Base-by-base conservation (phyloP, 805 yeast species). In the Candida nanaspora region DNA sequence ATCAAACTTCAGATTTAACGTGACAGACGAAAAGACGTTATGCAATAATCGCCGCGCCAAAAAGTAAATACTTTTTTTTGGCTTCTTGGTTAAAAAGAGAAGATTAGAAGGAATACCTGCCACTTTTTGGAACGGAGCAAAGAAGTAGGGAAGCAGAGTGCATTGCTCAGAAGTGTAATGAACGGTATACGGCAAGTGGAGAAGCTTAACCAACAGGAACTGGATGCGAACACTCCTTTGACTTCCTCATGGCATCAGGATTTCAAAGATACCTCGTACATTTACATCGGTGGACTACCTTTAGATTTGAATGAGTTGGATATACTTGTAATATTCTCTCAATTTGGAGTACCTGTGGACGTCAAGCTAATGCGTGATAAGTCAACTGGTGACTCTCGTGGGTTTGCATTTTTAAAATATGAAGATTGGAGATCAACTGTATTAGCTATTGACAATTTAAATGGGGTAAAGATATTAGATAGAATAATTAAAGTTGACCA, bases 231-330 rank as follows among this genome's bases (percentile, higher is more conserved):
- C 13, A 72, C 78, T 0, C 59, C 82, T 0, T 68, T 72, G 28
- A 61, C 67, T 4, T 86, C 83, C 0, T 87, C 96, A 6, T 91
- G 98, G 98, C 98, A 91, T 57, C 70, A 77, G 44, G 95, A 89
- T 48, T 87, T 80, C 54, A 65, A 64, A 20, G 89, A 87, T 47
- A 74, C 91, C 0, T 79, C 91, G 1, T 87, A 80, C 55, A 68
- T 89, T 1, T 84, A 68, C 52, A 78, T 91, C n/a, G 91, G 95
- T 1, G 77, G 81, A 4, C 57, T 91, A 10, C 80, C 87, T 9
- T 61, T 53, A 14, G 75, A 76, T 26, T 57, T 87, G 22, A 77
- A 76, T 8, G 96, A 87, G 55, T 78, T 79, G 37, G 97, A 91
- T 55, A 59, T 91, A 0, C 52, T 88, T 6, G 72, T 78, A 0